These are phyloP conservation scores for Cercospora citrullina DNA, from an alignment of 2,329 filamentous ascomycete genomes.

Conservation along the genomic window DNA sequence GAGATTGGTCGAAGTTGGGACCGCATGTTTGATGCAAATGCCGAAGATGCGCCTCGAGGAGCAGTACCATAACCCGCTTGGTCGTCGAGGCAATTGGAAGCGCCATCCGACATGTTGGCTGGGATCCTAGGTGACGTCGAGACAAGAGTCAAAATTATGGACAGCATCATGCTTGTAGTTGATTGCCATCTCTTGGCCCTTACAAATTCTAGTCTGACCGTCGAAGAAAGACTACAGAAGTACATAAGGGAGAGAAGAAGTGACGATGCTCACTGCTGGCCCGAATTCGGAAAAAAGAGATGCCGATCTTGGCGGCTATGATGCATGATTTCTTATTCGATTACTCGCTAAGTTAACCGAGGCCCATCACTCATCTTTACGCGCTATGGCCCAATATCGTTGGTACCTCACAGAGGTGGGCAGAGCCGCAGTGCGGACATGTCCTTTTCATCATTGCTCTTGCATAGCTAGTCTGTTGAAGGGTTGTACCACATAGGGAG, in stretches of 20 bases:
- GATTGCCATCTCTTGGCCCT: background rate
- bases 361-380: background rate
- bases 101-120: background rate
- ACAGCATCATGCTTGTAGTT: background rate
- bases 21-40: background rate
- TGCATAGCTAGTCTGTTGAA: background rate
- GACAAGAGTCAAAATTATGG: background rate
- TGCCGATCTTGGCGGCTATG: background rate
- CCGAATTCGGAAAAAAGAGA: background rate
- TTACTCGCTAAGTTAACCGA: background rate
- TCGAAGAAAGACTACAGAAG: background rate
- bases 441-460: background rate
- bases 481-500: background rate
- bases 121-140: background rate
- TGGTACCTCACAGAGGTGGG: background rate
- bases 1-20: background rate
- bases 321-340: background rate
- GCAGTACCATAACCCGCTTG: background rate
- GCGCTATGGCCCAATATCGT: background rate
- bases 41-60: background rate
- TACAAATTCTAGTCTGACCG: background rate
- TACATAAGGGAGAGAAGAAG: background rate
- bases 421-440: background rate
- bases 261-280: background rate
- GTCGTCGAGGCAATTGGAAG: slow-evolving; percentile 4